phyloP scores from a whole-genome alignment of 768 basidiomycete genomes.

The Hygrocybe punicea region DNA sequence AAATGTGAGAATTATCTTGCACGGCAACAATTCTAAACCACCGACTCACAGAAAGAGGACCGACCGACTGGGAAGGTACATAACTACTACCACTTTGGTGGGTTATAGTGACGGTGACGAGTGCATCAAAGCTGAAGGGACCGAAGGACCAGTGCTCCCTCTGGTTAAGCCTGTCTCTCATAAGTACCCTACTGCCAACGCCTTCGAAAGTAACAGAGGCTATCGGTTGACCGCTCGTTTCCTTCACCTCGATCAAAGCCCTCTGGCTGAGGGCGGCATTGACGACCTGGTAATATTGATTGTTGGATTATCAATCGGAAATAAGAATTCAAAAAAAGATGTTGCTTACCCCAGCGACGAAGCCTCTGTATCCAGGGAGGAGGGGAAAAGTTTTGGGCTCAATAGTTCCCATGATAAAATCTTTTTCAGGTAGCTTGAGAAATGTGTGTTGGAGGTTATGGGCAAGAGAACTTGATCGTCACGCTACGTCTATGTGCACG shows the following conservation, averaged over 20 bases:
- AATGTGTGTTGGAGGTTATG: background rate
- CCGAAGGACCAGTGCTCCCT: background rate
- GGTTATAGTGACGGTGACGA: background rate
- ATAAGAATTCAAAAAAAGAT: background rate
- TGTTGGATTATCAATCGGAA: background rate
- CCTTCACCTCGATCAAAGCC: background rate
- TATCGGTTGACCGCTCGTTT: background rate
- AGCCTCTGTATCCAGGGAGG: background rate
- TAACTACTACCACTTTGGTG: background rate
- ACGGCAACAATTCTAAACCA: background rate
- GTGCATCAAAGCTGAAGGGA: background rate
- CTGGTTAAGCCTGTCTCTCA: background rate
- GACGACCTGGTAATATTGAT: background rate
- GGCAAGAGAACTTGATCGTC: background rate
- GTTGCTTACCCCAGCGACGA: background rate
- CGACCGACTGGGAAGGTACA: background rate
- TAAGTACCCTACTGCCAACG: background rate
- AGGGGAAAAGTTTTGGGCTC: background rate
- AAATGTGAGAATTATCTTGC: background rate
- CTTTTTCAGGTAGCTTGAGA: background rate
- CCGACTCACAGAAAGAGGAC: background rate
- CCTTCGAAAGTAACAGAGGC: background rate
- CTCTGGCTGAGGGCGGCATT: background rate
- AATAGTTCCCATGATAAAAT: background rate
- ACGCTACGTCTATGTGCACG: background rate